Conservation (phyloP, 1,284 basidiomycete species). For the Inonotus obliquus region DNA sequence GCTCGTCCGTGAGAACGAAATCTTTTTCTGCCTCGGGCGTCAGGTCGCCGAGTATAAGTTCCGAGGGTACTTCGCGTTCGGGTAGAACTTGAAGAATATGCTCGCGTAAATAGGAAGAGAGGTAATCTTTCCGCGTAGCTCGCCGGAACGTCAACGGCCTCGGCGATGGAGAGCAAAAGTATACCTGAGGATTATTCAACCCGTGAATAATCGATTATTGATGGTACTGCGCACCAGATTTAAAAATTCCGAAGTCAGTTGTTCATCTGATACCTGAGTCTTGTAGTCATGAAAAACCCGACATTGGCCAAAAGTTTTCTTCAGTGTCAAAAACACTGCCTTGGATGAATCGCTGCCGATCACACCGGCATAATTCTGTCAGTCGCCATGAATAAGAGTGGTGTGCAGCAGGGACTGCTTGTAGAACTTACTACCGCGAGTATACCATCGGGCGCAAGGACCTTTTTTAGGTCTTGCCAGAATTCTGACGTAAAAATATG, state of each 20-base stretch:
- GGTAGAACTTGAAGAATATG: conserved; percentile 39
- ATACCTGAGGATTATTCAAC: conserved; percentile 48
- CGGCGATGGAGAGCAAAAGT: conserved; percentile 69
- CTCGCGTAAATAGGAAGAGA: conserved; percentile 61
- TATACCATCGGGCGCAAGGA: conserved; percentile 70
- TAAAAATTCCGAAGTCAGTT: conserved; percentile 51
- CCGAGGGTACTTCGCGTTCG: conserved; percentile 51
- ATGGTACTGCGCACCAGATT: conserved; percentile 58
- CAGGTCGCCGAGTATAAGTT: conserved; percentile 38
- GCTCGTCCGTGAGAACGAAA: conserved; percentile 48
- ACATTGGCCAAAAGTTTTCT: conserved; percentile 65
- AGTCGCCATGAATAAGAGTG: neutral
- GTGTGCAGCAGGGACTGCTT: neutral
- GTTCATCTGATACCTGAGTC: conserved; percentile 37
- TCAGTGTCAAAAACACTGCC: conserved; percentile 66
- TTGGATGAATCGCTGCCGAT: conserved; percentile 58
- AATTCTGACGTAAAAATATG: conserved; percentile 82
- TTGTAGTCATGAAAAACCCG: conserved; percentile 75
- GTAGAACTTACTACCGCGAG: conserved; percentile 65
- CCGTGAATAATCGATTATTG: neutral
- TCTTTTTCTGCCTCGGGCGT: conserved; percentile 34
- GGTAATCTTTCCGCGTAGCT: conserved; percentile 50
- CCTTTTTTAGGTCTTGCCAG: conserved; percentile 63
- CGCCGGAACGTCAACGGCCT: conserved; percentile 61
- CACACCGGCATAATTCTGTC: conserved; percentile 70